phyloP scores from a whole-genome alignment of 225 moss, liverwort and hornwort species.

The Pseudisothecium myosuroides region DNA sequence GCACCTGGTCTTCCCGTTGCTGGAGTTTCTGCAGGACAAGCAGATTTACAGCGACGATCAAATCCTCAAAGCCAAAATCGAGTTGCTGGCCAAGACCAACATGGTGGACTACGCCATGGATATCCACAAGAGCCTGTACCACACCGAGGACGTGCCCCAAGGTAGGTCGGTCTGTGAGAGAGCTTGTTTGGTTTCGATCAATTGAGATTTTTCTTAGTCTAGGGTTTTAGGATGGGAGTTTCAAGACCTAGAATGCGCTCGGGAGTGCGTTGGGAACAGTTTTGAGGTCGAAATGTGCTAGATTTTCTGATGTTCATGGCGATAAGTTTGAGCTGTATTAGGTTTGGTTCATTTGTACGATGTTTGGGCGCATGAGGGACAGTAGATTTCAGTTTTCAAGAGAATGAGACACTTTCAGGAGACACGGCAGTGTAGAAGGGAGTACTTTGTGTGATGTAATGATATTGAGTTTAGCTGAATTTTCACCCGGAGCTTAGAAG shows the following conservation, averaged over 20 bases:
- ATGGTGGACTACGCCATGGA: constrained; percentile 99
- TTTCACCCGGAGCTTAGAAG: not conserved
- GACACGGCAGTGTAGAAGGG: not conserved
- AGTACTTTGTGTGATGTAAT: not conserved
- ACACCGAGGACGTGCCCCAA: constrained; percentile 95
- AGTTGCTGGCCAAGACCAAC: constrained; percentile 91
- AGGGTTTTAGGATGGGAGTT: not conserved
- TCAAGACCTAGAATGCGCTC: not conserved
- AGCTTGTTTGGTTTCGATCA: not conserved
- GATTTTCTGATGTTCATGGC: not conserved
- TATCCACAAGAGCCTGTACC: constrained; percentile 92
- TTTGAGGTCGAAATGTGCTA: not conserved
- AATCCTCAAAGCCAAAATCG: constrained; percentile 93
- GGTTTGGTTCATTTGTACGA: not conserved
- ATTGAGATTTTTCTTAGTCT: not conserved
- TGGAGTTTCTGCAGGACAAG: constrained; percentile 98
- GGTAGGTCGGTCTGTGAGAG: constrained; percentile 74
- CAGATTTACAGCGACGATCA: constrained; percentile 93
- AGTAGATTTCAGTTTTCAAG: not conserved
- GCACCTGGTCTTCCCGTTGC: constrained; percentile 88
- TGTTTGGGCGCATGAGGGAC: not conserved
- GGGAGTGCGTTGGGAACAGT: not conserved
- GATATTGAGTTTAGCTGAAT: not conserved
- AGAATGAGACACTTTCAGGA: not conserved
- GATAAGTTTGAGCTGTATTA: not conserved